Percentiles rank a stretch among this genome's conserved stretches.
phyloP scores from a whole-genome alignment of 441 rosid genomes.

The Arabidopsis hybrid region DNA sequence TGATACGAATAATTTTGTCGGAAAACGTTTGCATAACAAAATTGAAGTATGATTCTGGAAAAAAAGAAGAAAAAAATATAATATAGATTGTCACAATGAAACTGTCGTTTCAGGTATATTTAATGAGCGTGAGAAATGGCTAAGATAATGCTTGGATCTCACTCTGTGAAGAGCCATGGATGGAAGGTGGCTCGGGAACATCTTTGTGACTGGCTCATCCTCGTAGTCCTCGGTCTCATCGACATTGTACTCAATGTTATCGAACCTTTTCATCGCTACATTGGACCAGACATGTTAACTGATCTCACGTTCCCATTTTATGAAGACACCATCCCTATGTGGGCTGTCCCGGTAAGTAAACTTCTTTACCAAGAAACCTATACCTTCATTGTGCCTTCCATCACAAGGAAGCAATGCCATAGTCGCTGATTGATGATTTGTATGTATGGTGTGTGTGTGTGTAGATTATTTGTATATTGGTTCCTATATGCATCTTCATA shows the following conservation, averaged over 20 bases:
- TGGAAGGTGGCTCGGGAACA: slow-evolving; percentile 48
- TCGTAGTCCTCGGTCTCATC: slow-evolving; percentile 48
- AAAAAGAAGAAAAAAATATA: neutral
- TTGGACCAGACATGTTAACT: slow-evolving; percentile 58
- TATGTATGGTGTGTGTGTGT: neutral
- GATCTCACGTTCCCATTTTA: slow-evolving; percentile 60
- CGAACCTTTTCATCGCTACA: slow-evolving; percentile 65
- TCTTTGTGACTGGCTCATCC: slow-evolving; percentile 55
- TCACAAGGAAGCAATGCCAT: slow-evolving; percentile 14
- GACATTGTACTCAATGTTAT: slow-evolving; percentile 46
- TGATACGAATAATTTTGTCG: neutral
- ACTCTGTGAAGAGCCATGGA: slow-evolving; percentile 57
- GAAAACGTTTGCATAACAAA: neutral
- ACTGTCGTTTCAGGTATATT: slow-evolving; percentile 10
- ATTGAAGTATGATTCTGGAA: neutral
- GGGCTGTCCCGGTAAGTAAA: slow-evolving; percentile 60
- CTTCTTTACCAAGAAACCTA: slow-evolving; percentile 23
- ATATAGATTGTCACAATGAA: neutral
- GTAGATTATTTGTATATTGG: slow-evolving; percentile 49
- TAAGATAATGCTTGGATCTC: slow-evolving; percentile 47
- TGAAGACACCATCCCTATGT: slow-evolving; percentile 54
- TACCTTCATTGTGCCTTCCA: neutral
- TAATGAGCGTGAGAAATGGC: slow-evolving; percentile 38
- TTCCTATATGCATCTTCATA: slow-evolving; percentile 49
- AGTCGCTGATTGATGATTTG: neutral